Evolutionary conservation across 225 moss, liverwort and hornwort genomes (phyloP).

Genomic region (Pseudoscleropodium purum): DNA sequence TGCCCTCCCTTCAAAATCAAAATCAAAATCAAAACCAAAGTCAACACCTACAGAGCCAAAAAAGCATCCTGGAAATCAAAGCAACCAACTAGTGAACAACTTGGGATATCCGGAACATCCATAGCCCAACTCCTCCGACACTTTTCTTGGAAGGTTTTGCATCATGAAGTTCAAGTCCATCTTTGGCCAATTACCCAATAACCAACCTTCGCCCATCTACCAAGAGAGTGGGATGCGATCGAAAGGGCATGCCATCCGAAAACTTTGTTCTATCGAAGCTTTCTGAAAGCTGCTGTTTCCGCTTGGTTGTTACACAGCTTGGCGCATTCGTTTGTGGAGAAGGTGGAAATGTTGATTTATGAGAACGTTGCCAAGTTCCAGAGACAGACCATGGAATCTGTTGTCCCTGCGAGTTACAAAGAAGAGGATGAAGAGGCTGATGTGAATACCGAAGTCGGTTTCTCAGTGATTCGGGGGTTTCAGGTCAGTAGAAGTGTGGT

Average conservation of each 20-base stretch:
- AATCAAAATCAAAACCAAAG: no score
- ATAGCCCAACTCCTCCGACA: not conserved
- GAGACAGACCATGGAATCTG: not conserved
- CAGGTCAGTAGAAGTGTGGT: conserved; percentile 6
- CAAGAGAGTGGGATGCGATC: not conserved
- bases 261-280: conserved; percentile 11
- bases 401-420: not conserved
- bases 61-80: no score
- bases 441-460: not conserved
- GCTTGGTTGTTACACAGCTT: conserved; percentile 31
- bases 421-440: conserved; percentile 14
- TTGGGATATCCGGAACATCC: no score
- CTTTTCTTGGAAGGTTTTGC: conserved; percentile 11
- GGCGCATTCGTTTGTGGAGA: conserved; percentile 15
- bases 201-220: not conserved
- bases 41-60: no score
- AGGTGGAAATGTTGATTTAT: not conserved
- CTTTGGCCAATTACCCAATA: not conserved
- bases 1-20: no score
- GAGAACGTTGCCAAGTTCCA: not conserved
- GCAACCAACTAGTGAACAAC: no score
- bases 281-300: conserved; percentile 15
- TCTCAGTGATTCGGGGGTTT: conserved; percentile 28
- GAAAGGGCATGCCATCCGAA: not conserved
- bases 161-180: conserved; percentile 21